Percentiles rank a stretch among this genome's conserved stretches.
These are phyloP conservation scores for Croton laevigatus DNA, from an alignment of 441 rosid genomes.

Conservation along the genomic window DNA sequence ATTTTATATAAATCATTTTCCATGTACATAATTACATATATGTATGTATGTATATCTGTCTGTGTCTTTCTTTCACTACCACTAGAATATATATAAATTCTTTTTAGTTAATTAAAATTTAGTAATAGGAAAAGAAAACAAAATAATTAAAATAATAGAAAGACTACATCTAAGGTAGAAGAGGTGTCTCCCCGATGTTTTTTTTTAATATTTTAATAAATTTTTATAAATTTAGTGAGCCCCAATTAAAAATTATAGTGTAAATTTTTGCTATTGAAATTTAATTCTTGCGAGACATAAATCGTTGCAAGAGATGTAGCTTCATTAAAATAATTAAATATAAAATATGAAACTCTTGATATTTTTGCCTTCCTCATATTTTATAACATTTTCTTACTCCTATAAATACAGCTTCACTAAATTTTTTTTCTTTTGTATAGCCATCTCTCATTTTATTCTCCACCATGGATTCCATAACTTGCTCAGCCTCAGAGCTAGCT, in stretches of 20 bases:
- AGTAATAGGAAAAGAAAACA: neutral
- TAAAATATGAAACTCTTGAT: neutral
- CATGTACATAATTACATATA: neutral
- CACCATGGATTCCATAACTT: conserved; percentile 31
- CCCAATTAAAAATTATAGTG: no score
- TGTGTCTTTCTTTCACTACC: neutral
- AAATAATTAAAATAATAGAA: no score
- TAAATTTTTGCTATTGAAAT: no score
- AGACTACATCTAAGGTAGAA: no score
- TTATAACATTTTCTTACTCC: neutral
- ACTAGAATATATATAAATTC: neutral
- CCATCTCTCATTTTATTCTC: neutral
- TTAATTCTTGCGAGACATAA: no score
- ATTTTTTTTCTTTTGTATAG: neutral
- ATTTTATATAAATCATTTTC: neutral
- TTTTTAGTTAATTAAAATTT: neutral
- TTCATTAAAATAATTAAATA: no score
- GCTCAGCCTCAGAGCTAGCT: conserved; percentile 50
- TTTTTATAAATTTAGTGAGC: no score
- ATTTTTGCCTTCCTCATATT: neutral
- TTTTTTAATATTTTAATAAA: neutral
- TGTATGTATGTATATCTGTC: neutral
- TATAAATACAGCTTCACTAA: neutral
- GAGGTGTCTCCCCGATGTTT: neutral
- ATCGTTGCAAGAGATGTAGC: no score